phyloP scores from a whole-genome alignment of 768 basidiomycete genomes.

The Amanita jacksonii region DNA sequence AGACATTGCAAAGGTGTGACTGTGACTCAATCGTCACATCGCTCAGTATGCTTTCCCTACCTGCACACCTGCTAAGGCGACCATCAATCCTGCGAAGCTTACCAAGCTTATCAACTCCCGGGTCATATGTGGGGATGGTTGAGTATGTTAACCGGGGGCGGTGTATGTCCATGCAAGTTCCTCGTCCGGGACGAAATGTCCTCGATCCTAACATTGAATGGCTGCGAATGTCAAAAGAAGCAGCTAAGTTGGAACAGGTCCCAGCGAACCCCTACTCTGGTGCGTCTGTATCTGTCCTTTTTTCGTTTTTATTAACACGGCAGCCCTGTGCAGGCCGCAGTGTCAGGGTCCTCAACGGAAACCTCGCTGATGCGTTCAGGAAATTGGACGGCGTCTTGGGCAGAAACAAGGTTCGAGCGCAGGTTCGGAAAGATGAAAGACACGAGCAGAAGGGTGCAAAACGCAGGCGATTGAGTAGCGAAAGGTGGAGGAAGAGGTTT shows the following conservation, averaged over 20 bases:
- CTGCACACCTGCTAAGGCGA: background rate
- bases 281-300: no score
- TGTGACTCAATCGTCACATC: conserved; percentile 2
- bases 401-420: conserved; percentile 45
- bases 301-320: no score
- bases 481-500: conserved; percentile 74
- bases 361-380: conserved; percentile 37
- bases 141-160: background rate
- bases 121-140: background rate
- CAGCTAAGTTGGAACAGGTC: conserved; percentile 8
- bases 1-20: conserved; percentile 34
- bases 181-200: background rate
- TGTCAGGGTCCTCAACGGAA: conserved; percentile 33
- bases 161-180: background rate
- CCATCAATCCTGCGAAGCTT: background rate
- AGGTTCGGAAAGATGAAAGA: conserved; percentile 40
- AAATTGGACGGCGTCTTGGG: conserved; percentile 40
- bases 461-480: conserved; percentile 61
- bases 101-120: background rate
- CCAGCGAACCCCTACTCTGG: conserved; percentile 51
- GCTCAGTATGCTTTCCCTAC: conserved; percentile 7
- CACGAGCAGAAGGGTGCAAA: conserved; percentile 83
- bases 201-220: conserved; percentile 1
- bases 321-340: conserved; percentile 73
- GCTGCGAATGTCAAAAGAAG: conserved; percentile 6